These are phyloP conservation scores for Fusarium oligoseptatum DNA, from an alignment of 2,329 filamentous ascomycete genomes.

Conservation along the genomic window DNA sequence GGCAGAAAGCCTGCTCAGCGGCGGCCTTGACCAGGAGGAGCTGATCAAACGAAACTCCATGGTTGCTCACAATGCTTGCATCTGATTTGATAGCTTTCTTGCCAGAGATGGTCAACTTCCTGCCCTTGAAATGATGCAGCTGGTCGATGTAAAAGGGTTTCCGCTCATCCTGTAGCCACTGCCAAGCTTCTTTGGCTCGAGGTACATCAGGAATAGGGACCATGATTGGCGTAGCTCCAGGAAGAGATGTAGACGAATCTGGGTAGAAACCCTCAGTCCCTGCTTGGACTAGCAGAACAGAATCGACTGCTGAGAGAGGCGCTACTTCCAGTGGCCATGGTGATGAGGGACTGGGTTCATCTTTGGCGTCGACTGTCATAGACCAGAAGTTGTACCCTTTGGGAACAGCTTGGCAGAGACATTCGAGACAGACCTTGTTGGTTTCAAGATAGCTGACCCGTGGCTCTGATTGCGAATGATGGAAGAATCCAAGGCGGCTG, in stretches of 20 bases:
- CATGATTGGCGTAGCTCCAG: neutral
- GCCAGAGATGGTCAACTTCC: too few species aligned
- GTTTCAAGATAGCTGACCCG: slow-evolving; percentile 18
- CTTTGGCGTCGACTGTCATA: neutral
- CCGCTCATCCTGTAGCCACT: slow-evolving; percentile 13
- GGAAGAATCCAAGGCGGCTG: slow-evolving; percentile 25
- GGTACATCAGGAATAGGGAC: neutral
- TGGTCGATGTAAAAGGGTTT: slow-evolving; percentile 32
- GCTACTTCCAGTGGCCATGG: neutral
- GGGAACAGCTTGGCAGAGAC: neutral
- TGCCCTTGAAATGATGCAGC: slow-evolving; percentile 12
- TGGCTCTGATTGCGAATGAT: neutral
- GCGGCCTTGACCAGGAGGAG: too few species aligned
- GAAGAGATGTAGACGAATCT: neutral
- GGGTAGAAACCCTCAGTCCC: neutral
- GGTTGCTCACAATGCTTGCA: too few species aligned
- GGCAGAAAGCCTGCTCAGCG: too few species aligned
- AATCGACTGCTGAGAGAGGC: neutral
- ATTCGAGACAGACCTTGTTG: slow-evolving; percentile 6
- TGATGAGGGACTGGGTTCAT: neutral
- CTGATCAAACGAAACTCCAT: too few species aligned
- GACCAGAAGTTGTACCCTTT: slow-evolving; percentile 21
- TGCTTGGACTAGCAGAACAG: neutral
- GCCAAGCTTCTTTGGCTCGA: slow-evolving; percentile 14
- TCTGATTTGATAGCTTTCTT: too few species aligned